phyloP scores from a whole-genome alignment of 257 asterid genomes.

The Catharanthus roseus region DNA sequence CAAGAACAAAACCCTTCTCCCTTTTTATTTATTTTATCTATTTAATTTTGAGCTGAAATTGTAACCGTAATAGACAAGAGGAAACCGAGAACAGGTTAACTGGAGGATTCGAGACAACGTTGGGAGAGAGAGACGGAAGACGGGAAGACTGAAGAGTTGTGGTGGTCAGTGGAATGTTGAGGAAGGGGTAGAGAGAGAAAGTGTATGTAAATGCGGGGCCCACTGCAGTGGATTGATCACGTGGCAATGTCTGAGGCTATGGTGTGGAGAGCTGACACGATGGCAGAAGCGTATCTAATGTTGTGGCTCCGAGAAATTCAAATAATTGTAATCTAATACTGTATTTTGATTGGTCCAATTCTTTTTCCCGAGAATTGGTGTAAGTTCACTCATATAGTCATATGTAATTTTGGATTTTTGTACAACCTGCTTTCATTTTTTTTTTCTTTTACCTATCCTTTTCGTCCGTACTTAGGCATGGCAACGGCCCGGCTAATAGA shows the following conservation, averaged over 20 bases:
- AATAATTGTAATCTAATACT: slow-evolving; percentile 11
- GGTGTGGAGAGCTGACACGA: slow-evolving; percentile 14
- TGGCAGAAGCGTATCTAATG: slow-evolving; percentile 17
- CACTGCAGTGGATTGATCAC: neutral
- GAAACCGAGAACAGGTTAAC: neutral
- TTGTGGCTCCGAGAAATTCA: slow-evolving; percentile 16
- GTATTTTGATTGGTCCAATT: slow-evolving; percentile 7
- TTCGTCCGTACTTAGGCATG: too few species aligned
- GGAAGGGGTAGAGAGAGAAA: neutral
- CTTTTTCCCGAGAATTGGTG: too few species aligned
- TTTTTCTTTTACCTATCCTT: too few species aligned
- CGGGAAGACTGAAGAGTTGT: neutral
- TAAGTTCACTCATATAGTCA: too few species aligned
- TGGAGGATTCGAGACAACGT: neutral
- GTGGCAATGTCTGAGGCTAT: slow-evolving; percentile 1
- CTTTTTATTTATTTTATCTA: too few species aligned
- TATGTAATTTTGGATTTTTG: too few species aligned
- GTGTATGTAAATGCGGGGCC: slow-evolving; percentile 3
- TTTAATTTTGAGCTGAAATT: neutral
- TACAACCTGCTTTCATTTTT: too few species aligned
- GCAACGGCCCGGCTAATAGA: too few species aligned
- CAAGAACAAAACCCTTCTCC: neutral
- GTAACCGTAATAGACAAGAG: neutral
- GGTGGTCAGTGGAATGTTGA: neutral
- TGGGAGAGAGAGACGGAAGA: neutral